Base-by-base conservation (phyloP, 2,329 filamentous ascomycete genomes). In the Mycocentrospora acerina region DNA sequence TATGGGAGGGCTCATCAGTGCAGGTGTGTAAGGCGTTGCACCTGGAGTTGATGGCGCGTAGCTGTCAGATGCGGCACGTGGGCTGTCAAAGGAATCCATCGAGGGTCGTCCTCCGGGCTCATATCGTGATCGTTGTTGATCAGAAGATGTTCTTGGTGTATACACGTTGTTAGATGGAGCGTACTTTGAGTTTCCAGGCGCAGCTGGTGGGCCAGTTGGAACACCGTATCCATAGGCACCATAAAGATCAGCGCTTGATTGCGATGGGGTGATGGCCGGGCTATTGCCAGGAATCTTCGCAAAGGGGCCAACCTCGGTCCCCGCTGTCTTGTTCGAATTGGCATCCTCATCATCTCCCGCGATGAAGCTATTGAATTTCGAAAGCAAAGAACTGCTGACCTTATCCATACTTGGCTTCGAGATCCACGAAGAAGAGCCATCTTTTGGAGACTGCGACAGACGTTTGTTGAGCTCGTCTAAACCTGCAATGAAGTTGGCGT, bases 401-500 rank as follows among this genome's bases (percentile, higher is more conserved):
- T 94, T 95, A 67, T 94, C 90, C 80, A 97, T 94, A 66, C 83
- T 96, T 6, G 91, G 90, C 66, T 93, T 95, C 1, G 89, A 86
- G 35, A 98, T 93, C 88, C 91, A 95, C 2, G 90, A 91, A 14
- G 81, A 83, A 6, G 83, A 84, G 38, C 80, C 83, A 51, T 93
- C 89, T 60, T 86, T 88, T 10, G 90, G 89, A 13, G 90, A 85
- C 63, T 93, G 87, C 53, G 86, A 90, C 26, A 99, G 73, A 43
- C 91, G 83, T 48, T 85, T 86, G 62, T 80, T 82, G 22, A 98
- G 76, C 62, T 97, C 90, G 42, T 95, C 90, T 7, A 97, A 79
- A 19, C 83, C 80, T 9, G 79, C 74, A 45, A 93, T 82, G 29
- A 98, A 76, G 19, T 83, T 69, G 11, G 78, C 72, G 58, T 96